phyloP scores from a whole-genome alignment of 495 filamentous ascomycete species.

The Pyronema omphalodes region DNA sequence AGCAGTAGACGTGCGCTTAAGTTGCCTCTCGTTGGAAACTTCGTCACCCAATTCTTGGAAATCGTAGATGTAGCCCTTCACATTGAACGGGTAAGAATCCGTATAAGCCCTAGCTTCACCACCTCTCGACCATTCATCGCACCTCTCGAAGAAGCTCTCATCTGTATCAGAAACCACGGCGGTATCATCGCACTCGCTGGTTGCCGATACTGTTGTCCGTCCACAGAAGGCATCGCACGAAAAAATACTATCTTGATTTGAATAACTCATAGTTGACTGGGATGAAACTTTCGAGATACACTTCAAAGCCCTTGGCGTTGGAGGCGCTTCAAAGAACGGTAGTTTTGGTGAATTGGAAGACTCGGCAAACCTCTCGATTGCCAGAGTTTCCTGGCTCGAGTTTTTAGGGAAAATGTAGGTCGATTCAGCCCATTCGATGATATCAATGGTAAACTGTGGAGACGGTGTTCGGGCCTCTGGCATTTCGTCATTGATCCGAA shows the following conservation, averaged over 20 bases:
- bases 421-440: background rate
- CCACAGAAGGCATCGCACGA: background rate
- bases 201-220: background rate
- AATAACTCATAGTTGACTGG: background rate
- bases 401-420: background rate
- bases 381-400: background rate
- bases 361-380: background rate
- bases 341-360: background rate
- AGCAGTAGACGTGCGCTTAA: background rate
- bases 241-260: background rate
- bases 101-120: background rate
- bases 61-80: background rate
- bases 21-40: background rate
- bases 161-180: background rate
- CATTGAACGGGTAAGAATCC: too few species aligned
- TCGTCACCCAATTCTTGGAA: background rate
- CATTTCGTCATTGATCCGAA: background rate
- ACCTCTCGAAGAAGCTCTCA: background rate
- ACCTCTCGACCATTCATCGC: background rate
- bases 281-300: background rate
- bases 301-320: background rate
- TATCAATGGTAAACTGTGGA: background rate
- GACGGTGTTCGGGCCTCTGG: background rate
- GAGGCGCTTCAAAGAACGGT: background rate
- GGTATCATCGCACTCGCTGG: background rate